phyloP scores from a whole-genome alignment of 768 basidiomycete species.

The Cytidiella melzeri region DNA sequence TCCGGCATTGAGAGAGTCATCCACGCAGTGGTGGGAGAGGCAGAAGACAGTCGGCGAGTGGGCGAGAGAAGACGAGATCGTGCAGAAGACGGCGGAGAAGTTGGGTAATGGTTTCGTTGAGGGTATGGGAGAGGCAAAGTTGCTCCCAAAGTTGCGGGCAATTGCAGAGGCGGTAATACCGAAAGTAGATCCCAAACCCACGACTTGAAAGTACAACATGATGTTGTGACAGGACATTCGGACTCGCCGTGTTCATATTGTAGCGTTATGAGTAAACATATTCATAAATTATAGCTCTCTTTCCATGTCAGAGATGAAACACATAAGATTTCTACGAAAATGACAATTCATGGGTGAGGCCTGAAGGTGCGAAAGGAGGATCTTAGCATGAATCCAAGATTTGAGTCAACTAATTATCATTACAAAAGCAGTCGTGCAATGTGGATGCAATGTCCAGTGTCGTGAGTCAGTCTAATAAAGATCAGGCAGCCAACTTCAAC shows the following conservation, averaged over 20 bases:
- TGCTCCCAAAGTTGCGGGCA: neutral
- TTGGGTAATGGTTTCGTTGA: neutral
- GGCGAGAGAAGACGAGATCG: constrained; percentile 41
- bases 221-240: too few relatives aligned
- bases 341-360: too few relatives aligned
- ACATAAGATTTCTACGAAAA: too few relatives aligned
- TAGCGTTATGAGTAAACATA: too few relatives aligned
- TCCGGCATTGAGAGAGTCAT: constrained; percentile 40
- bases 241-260: too few relatives aligned
- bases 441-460: neutral
- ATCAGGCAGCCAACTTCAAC: neutral
- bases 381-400: neutral
- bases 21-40: constrained; percentile 49
- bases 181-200: too few relatives aligned
- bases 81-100: constrained; percentile 36
- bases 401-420: neutral
- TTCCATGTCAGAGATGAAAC: too few relatives aligned
- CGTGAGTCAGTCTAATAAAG: neutral
- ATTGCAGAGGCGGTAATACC: neutral
- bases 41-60: constrained; percentile 47
- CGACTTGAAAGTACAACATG: too few relatives aligned
- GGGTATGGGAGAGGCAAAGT: neutral
- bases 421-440: neutral
- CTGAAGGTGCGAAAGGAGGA: too few relatives aligned
- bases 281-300: too few relatives aligned